Percentiles rank a stretch among this genome's conserved stretches.
Conservation (phyloP, 202 grass and related monocot species). For the Carex arenaria region DNA sequence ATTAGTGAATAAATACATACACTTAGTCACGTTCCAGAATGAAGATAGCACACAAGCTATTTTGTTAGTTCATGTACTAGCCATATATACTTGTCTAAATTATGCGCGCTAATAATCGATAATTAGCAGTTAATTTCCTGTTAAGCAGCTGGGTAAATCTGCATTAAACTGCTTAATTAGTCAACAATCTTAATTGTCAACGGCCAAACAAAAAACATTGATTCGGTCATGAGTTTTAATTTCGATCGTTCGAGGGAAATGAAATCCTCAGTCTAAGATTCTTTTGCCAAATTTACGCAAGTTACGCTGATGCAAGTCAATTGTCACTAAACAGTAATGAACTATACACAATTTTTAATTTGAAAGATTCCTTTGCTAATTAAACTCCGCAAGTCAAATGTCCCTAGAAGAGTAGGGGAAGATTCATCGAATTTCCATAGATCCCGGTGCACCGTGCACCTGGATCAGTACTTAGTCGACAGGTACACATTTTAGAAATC, state of each 20-base stretch:
- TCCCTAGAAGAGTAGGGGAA: background rate
- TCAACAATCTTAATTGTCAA: background rate
- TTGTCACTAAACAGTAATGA: background rate
- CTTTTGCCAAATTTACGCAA: background rate
- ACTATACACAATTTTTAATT: background rate
- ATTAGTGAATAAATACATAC: background rate
- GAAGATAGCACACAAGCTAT: background rate
- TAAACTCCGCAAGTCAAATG: slow-evolving; percentile 4
- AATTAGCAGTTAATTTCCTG: background rate
- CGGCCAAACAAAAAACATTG: background rate
- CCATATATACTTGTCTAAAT: too few relatives aligned
- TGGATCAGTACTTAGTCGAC: background rate
- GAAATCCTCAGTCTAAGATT: slow-evolving; percentile 1
- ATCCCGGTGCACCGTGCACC: slow-evolving; percentile 3
- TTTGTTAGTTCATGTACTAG: background rate
- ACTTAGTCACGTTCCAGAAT: background rate
- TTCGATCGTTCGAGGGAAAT: slow-evolving; percentile 1
- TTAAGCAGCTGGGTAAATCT: background rate
- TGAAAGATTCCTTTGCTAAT: background rate
- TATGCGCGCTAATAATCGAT: background rate
- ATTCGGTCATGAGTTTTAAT: background rate
- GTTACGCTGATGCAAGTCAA: background rate
- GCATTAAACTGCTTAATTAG: background rate
- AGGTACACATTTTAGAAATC: too few relatives aligned
- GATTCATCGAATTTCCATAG: background rate